Percentiles rank a stretch among this genome's conserved stretches.
Conservation (phyloP, 345 rosid genomes). For the Microcos paniculata region DNA sequence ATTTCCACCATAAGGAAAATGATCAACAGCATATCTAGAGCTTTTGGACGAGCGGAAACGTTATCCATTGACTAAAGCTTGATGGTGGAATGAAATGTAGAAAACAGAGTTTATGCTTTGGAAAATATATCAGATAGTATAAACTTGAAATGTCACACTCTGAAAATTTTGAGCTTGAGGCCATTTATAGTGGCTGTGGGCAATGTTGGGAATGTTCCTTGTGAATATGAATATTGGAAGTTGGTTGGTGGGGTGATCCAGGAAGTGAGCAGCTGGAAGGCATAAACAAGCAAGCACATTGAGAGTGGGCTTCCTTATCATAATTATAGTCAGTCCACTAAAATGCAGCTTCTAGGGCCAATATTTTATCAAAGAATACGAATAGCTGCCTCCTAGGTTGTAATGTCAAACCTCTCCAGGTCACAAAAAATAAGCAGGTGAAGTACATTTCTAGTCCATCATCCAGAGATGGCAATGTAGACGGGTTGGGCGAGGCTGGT, state of each 20-base stretch:
- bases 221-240: not conserved
- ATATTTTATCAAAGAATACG: not conserved
- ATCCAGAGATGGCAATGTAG: too few relatives aligned
- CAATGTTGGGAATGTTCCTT: not conserved
- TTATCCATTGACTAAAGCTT: not conserved
- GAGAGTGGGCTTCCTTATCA: not conserved
- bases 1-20: not conserved
- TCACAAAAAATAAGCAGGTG: not conserved
- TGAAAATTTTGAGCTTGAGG: not conserved
- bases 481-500: too few relatives aligned
- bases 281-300: conserved; percentile 11
- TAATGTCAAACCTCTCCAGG: not conserved
- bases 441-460: not conserved
- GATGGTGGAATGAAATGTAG: not conserved
- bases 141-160: not conserved
- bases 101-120: not conserved
- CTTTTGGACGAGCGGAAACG: not conserved
- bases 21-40: not conserved
- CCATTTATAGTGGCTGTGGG: not conserved
- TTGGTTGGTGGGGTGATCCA: not conserved
- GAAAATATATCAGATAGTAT: not conserved
- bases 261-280: not conserved
- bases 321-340: not conserved
- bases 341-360: not conserved
- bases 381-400: not conserved